Conservation (phyloP, 306 rosid species). For the Cyamopsis tetragonoloba region DNA sequence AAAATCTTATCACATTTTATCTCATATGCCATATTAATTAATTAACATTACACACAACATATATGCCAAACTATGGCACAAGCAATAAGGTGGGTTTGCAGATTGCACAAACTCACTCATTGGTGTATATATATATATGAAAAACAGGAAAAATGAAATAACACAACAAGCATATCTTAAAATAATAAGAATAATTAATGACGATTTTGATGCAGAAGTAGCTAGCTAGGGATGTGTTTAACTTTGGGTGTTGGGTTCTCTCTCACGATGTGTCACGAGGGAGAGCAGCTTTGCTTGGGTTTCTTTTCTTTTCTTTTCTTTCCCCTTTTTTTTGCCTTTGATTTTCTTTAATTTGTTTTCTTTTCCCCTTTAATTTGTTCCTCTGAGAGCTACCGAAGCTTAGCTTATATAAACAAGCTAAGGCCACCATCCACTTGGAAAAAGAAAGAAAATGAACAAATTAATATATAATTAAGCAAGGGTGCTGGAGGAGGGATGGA, state of each 20-base stretch:
- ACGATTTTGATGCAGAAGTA: constrained; percentile 81
- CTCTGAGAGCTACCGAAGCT: constrained; percentile 35
- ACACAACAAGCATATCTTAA: constrained; percentile 48
- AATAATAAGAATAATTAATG: constrained; percentile 61
- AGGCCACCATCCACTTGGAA: constrained; percentile 15
- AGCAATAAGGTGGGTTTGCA: constrained; percentile 35
- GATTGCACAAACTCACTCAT: constrained; percentile 54
- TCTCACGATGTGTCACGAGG: constrained; percentile 28
- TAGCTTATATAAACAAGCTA: constrained; percentile 3
- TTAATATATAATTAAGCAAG: too few relatives aligned
- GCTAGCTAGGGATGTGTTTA: constrained; percentile 27
- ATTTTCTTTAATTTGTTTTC: constrained; percentile 18
- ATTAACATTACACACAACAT: too few relatives aligned
- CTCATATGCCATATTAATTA: too few relatives aligned
- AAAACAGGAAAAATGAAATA: constrained; percentile 22
- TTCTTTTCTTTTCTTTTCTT: constrained; percentile 12
- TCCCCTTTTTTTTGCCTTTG: background rate
- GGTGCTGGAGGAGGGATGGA: too few relatives aligned
- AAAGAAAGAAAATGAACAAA: constrained; percentile 32
- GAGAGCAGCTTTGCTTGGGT: constrained; percentile 58
- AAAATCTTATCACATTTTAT: background rate
- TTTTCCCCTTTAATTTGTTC: constrained; percentile 42
- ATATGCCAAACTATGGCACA: constrained; percentile 16
- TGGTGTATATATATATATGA: constrained; percentile 29
- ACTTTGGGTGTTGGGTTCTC: constrained; percentile 47